These are phyloP conservation scores for Brassica incana DNA, from an alignment of 345 rosid species.

Conservation along the genomic window DNA sequence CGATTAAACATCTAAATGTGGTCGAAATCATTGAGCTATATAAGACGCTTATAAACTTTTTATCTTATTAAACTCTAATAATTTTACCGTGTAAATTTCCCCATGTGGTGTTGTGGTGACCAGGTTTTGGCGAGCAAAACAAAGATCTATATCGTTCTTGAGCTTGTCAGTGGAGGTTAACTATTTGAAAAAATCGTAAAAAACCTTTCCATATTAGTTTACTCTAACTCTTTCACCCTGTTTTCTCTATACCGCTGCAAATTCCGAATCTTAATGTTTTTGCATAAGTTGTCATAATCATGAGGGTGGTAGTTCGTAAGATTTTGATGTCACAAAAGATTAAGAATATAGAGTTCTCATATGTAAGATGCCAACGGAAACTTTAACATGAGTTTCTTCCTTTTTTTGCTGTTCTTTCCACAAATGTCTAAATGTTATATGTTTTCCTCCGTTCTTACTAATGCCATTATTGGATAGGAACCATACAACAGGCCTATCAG, in stretches of 20 bases:
- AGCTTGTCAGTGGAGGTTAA: too few relatives aligned
- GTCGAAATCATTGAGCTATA: constrained; percentile 43
- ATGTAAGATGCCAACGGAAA: too few relatives aligned
- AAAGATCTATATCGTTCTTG: too few relatives aligned
- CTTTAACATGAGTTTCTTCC: not conserved
- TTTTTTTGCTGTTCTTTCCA: not conserved
- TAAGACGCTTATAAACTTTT: not conserved
- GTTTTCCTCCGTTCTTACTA: constrained; percentile 4
- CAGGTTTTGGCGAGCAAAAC: too few relatives aligned
- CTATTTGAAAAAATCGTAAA: too few relatives aligned
- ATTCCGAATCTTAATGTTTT: not conserved
- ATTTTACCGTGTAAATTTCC: too few relatives aligned
- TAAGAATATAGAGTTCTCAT: too few relatives aligned
- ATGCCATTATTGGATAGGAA: not conserved
- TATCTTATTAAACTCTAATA: not conserved
- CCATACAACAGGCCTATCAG: constrained; percentile 53
- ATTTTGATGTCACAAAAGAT: not conserved
- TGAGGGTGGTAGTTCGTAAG: not conserved
- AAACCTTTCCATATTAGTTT: too few relatives aligned
- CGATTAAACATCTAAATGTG: constrained; percentile 71
- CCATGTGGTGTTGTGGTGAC: too few relatives aligned
- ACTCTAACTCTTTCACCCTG: too few relatives aligned
- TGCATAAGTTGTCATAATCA: not conserved
- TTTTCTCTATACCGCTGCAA: not conserved
- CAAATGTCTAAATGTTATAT: not conserved